phyloP scores from a whole-genome alignment of 108 stramenopile species.

The Discostella pseudostelligera region DNA sequence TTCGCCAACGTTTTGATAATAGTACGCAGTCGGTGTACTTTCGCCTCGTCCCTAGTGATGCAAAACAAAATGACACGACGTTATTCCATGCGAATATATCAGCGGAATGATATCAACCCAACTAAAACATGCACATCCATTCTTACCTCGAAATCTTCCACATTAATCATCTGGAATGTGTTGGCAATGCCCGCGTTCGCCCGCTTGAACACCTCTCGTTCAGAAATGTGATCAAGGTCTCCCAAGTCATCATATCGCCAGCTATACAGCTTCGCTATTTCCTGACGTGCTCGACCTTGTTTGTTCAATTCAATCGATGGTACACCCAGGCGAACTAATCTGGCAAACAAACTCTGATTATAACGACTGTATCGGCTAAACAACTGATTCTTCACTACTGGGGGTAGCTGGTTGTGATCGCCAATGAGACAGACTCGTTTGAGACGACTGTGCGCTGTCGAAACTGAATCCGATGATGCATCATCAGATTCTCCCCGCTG shows the following conservation, averaged over 20 bases:
- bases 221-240: conserved; percentile 77
- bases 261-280: conserved; percentile 86
- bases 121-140: conserved; percentile 3
- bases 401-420: conserved; percentile 98
- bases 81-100: background rate
- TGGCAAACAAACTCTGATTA: conserved; percentile 94
- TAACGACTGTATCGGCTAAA: conserved; percentile 86
- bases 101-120: background rate
- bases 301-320: conserved; percentile 85
- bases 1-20: conserved; percentile 96
- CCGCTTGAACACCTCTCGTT: conserved; percentile 48
- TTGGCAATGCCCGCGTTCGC: conserved; percentile 93
- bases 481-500: conserved; percentile 85
- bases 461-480: conserved; percentile 26
- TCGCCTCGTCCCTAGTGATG: conserved; percentile 75
- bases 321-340: conserved; percentile 88
- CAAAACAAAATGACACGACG: background rate
- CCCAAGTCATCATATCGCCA: conserved; percentile 91
- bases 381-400: conserved; percentile 88
- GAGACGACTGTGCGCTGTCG: conserved; percentile 62
- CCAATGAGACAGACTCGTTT: conserved; percentile 96
- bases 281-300: conserved; percentile 93
- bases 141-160: conserved; percentile 82
- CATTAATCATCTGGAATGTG: conserved; percentile 90
- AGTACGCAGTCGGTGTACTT: conserved; percentile 85